Conservation (phyloP, 495 filamentous ascomycete species). For the Aspergillus baeticus region DNA sequence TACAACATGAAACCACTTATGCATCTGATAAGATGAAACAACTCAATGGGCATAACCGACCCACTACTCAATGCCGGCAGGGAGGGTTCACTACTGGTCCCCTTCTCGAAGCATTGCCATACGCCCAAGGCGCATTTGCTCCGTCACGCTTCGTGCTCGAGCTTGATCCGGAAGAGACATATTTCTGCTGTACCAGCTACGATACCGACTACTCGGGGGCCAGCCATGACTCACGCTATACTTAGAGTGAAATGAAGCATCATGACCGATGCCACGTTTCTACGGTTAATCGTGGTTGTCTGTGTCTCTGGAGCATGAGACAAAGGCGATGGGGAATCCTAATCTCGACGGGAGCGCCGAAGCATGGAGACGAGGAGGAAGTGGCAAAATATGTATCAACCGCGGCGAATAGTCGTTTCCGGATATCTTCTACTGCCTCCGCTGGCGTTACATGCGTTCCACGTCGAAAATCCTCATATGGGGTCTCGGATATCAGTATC, state of each 20-base stretch:
- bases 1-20: constrained; percentile 3
- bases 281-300: background rate
- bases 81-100: constrained; percentile 9
- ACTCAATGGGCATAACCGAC: background rate
- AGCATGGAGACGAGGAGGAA: background rate
- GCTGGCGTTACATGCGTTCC: constrained; percentile 10
- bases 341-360: background rate
- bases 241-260: background rate
- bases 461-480: constrained; percentile 6
- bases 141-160: background rate
- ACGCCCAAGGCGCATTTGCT: constrained; percentile 7
- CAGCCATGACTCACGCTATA: background rate
- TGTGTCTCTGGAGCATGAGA: background rate
- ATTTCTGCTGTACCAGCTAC: background rate
- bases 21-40: constrained; percentile 20
- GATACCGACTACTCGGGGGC: background rate
- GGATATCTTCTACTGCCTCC: constrained; percentile 3
- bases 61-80: constrained; percentile 11
- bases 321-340: background rate
- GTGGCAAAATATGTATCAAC: background rate
- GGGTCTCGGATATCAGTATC: background rate
- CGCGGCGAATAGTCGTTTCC: background rate
- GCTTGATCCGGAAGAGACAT: background rate
- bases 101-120: constrained; percentile 20
- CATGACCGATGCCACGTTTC: constrained; percentile 9